Conservation (phyloP, 2,329 filamentous ascomycete species). For the Penicillium digitatum region DNA sequence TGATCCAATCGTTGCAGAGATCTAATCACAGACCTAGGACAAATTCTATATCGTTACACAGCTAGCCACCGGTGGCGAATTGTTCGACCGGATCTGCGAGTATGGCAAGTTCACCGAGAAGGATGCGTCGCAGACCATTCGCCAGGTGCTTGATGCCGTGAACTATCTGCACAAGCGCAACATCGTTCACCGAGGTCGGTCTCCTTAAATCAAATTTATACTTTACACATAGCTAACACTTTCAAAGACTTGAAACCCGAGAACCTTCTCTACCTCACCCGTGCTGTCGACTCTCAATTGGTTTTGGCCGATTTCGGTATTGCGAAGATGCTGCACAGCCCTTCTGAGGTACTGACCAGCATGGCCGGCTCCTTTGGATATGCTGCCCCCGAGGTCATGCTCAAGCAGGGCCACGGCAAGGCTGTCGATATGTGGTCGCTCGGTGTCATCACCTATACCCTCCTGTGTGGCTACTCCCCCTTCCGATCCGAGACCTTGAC, state of each 20-base stretch:
- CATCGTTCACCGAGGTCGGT: conserved; percentile 85
- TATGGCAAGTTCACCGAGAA: conserved; percentile 98
- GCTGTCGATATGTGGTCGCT: conserved; percentile 99
- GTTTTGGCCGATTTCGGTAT: conserved; percentile 98
- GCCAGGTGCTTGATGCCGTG: conserved; percentile 87
- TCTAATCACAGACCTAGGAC: conserved; percentile 56
- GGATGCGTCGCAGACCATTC: conserved; percentile 92
- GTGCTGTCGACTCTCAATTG: conserved; percentile 70
- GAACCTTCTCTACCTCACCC: conserved; percentile 89
- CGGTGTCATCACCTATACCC: conserved; percentile 96
- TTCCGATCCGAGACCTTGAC: conserved; percentile 92
- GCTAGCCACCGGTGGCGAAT: conserved; percentile 87
- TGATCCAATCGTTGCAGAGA: background rate
- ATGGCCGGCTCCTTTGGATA: conserved; percentile 99
- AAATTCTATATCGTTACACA: conserved; percentile 99
- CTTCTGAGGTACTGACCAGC: conserved; percentile 87
- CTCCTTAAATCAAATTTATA: background rate
- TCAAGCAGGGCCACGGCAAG: conserved; percentile 95
- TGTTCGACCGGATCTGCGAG: conserved; percentile 97
- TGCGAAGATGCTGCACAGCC: conserved; percentile 91
- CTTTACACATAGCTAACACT: conserved; percentile 3
- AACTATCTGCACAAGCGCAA: conserved; percentile 92
- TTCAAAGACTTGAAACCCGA: conserved; percentile 87
- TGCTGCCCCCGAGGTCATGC: conserved; percentile 95
- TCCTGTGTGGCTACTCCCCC: conserved; percentile 95